A percentile compares a stretch with the other conserved stretches of the same genome.
Conservation (phyloP, 2,329 filamentous ascomycete species). For the Juglanconis sp. region DNA sequence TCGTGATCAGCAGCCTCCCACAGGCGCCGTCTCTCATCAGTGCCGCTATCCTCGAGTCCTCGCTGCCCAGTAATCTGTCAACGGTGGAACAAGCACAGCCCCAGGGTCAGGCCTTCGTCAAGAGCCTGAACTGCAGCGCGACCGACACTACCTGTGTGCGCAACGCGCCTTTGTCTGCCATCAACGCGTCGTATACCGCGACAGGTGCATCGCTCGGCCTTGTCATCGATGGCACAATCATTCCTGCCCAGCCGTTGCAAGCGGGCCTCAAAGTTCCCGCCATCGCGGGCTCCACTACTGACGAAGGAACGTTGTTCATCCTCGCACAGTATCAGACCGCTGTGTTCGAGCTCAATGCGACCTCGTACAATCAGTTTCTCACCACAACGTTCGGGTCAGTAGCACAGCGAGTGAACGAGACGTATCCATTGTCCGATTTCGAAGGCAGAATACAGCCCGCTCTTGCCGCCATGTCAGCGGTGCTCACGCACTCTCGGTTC, state of each 20-base stretch:
- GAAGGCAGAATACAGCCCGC: conserved; percentile 14
- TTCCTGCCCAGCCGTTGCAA: conserved; percentile 24
- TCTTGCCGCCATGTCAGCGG: conserved; percentile 17
- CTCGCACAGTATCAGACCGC: conserved; percentile 19
- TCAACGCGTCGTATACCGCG: background rate
- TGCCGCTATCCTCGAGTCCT: conserved; percentile 26
- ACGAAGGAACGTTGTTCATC: conserved; percentile 26
- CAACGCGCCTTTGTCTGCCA: background rate
- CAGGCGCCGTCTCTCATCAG: conserved; percentile 23
- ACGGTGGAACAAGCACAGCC: background rate
- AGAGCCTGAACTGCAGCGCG: conserved; percentile 1
- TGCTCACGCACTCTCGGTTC: conserved; percentile 22
- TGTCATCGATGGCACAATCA: conserved; percentile 25
- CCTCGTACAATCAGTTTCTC: conserved; percentile 27
- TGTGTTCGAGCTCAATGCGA: conserved; percentile 16
- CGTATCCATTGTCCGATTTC: conserved; percentile 14
- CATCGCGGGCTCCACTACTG: conserved; percentile 24
- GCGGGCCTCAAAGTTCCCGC: conserved; percentile 26
- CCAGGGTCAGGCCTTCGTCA: background rate
- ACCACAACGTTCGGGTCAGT: conserved; percentile 1
- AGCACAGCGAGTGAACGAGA: conserved; percentile 9
- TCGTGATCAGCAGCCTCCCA: conserved; percentile 25
- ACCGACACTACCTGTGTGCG: conserved; percentile 7
- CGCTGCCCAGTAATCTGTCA: conserved; percentile 18
- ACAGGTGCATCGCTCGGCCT: conserved; percentile 17